These are phyloP conservation scores for Solanum okadae DNA, from an alignment of 257 asterid genomes.

Conservation along the genomic window DNA sequence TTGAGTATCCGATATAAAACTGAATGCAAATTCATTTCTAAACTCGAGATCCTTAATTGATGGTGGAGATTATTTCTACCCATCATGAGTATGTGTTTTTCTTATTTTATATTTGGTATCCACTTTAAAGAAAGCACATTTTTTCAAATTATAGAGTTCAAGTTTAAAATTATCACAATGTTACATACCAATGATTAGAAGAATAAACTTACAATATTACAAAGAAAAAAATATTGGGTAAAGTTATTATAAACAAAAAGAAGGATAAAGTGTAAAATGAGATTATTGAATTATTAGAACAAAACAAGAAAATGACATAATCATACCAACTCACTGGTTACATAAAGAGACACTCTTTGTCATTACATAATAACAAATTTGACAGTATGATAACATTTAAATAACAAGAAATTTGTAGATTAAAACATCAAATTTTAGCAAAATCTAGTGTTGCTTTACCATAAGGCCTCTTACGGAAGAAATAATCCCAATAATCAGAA, in stretches of 20 bases:
- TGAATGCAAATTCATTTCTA: neutral
- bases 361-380: neutral
- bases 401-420: neutral
- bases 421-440: constrained; percentile 22
- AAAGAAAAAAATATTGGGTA: neutral
- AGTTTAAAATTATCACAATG: neutral
- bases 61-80: neutral
- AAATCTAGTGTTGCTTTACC: constrained; percentile 32
- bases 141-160: neutral
- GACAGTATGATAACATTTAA: neutral
- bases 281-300: no score
- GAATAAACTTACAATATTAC: neutral
- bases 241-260: neutral
- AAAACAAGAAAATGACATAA: no score
- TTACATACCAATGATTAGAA: neutral
- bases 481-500: constrained; percentile 39
- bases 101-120: neutral
- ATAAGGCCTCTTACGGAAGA: constrained; percentile 32
- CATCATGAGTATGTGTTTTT: neutral
- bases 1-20: neutral
- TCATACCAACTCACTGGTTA: neutral
- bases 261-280: no score
- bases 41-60: neutral
- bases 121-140: neutral
- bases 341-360: neutral